Percentiles rank a stretch among this genome's conserved stretches.
These are phyloP conservation scores for Naganishia vishniacii DNA, from an alignment of 768 basidiomycete genomes.

Conservation along the genomic window DNA sequence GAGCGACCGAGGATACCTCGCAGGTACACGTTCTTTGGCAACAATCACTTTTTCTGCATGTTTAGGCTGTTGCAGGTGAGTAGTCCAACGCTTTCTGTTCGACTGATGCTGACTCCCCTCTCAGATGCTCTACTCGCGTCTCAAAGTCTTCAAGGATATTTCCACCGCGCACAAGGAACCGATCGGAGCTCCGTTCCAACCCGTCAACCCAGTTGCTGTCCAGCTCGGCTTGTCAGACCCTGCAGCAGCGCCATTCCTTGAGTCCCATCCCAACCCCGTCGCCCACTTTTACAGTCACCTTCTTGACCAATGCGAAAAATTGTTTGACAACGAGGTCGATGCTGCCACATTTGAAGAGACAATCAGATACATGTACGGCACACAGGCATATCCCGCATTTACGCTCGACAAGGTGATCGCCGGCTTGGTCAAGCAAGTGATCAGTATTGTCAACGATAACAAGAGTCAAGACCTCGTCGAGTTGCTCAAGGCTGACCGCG, in stretches of 20 bases:
- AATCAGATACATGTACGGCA: slow-evolving; percentile 65
- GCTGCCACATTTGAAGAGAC: slow-evolving; percentile 89
- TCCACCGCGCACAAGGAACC: slow-evolving; percentile 60
- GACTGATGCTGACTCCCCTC: slow-evolving; percentile 15
- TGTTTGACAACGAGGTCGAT: slow-evolving; percentile 90
- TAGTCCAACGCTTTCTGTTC: not conserved
- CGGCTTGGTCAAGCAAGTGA: slow-evolving; percentile 88
- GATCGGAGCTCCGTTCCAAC: slow-evolving; percentile 49
- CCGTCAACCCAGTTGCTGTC: slow-evolving; percentile 65
- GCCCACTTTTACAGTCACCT: slow-evolving; percentile 80
- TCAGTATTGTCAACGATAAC: slow-evolving; percentile 74
- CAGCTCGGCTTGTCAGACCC: slow-evolving; percentile 76
- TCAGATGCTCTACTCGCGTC: slow-evolving; percentile 81
- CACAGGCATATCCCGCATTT: slow-evolving; percentile 81
- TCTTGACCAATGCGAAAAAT: slow-evolving; percentile 81
- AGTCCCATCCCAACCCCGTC: slow-evolving; percentile 51
- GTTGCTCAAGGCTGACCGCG: slow-evolving; percentile 64
- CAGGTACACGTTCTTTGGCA: slow-evolving; percentile 65
- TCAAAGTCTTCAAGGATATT: slow-evolving; percentile 76
- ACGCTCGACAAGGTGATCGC: slow-evolving; percentile 89
- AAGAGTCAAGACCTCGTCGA: slow-evolving; percentile 81
- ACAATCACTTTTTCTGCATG: slow-evolving; percentile 86
- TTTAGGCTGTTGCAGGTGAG: slow-evolving; percentile 82
- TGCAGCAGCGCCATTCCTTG: slow-evolving; percentile 39
- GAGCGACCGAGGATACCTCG: slow-evolving; percentile 28